Evolutionary conservation across 495 filamentous ascomycete genomes (phyloP).

Genomic region (Xylaria curta): DNA sequence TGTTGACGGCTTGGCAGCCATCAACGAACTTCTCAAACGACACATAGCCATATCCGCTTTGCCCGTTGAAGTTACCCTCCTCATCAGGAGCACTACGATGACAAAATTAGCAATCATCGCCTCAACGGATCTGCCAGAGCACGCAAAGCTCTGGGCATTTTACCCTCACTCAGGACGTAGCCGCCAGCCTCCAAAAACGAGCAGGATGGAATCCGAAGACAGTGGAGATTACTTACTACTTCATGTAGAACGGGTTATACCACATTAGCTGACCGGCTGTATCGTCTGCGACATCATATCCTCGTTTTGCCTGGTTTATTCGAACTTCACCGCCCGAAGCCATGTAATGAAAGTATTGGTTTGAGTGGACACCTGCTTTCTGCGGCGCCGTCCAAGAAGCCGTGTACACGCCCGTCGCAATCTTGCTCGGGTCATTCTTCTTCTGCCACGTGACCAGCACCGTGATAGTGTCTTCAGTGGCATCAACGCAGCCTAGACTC

Average conservation of each 20-base stretch:
- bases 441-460: slow-evolving; percentile 87
- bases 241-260: slow-evolving; percentile 98
- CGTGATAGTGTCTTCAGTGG: slow-evolving; percentile 93
- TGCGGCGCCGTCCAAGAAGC: slow-evolving; percentile 94
- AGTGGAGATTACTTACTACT: slow-evolving; percentile 56
- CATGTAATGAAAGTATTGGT: slow-evolving; percentile 97
- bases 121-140: not conserved
- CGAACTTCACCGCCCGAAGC: slow-evolving; percentile 82
- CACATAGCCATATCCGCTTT: slow-evolving; percentile 89
- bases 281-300: slow-evolving; percentile 93
- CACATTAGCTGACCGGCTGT: slow-evolving; percentile 69
- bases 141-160: not conserved
- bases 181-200: not conserved
- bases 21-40: slow-evolving; percentile 97
- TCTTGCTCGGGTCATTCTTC: slow-evolving; percentile 66
- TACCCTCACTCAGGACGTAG: not conserved
- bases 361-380: slow-evolving; percentile 88
- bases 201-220: not conserved
- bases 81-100: slow-evolving; percentile 74
- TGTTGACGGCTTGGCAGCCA: slow-evolving; percentile 78
- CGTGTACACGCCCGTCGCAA: slow-evolving; percentile 90
- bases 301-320: slow-evolving; percentile 91
- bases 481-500: slow-evolving; percentile 76
- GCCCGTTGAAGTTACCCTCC: slow-evolving; percentile 90
- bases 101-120: not conserved